Evolutionary conservation across 2,329 filamentous ascomycete genomes (phyloP).

Genomic region (Diaporthe ampelina): DNA sequence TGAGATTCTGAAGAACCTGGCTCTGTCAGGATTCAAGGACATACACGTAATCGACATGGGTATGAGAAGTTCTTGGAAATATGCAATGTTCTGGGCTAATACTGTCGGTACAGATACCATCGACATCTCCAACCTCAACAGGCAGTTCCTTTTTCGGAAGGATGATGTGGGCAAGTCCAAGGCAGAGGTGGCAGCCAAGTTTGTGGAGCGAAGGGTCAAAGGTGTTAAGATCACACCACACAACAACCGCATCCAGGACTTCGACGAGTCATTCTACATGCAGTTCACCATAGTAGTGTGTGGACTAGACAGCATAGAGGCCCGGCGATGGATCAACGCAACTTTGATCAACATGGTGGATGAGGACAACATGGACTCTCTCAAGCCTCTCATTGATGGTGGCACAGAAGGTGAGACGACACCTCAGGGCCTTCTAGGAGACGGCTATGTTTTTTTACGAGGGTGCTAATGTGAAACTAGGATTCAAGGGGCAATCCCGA

Average conservation of each 20-base stretch:
- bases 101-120: conserved; percentile 80
- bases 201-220: conserved; percentile 90
- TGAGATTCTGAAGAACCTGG: conserved; percentile 96
- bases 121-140: conserved; percentile 97
- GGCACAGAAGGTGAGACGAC: conserved; percentile 82
- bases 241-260: conserved; percentile 96
- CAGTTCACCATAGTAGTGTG: conserved; percentile 96
- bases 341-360: conserved; percentile 94
- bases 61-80: conserved; percentile 53
- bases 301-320: conserved; percentile 96
- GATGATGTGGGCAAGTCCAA: conserved; percentile 94
- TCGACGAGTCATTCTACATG: conserved; percentile 96
- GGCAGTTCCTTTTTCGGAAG: conserved; percentile 95
- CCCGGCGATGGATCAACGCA: conserved; percentile 98
- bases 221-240: conserved; percentile 94
- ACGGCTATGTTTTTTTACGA: background rate
- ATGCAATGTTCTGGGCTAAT: conserved; percentile 34
- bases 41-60: conserved; percentile 99
- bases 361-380: conserved; percentile 81
- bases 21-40: conserved; percentile 93
- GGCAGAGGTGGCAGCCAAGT: conserved; percentile 91
- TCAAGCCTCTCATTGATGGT: conserved; percentile 96
- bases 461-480: conserved; percentile 53
- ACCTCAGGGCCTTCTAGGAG: background rate
- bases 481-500: conserved; percentile 96